Base-by-base conservation (phyloP, 495 filamentous ascomycete genomes). In the Aspergillus sclerotiicarbonarius region DNA sequence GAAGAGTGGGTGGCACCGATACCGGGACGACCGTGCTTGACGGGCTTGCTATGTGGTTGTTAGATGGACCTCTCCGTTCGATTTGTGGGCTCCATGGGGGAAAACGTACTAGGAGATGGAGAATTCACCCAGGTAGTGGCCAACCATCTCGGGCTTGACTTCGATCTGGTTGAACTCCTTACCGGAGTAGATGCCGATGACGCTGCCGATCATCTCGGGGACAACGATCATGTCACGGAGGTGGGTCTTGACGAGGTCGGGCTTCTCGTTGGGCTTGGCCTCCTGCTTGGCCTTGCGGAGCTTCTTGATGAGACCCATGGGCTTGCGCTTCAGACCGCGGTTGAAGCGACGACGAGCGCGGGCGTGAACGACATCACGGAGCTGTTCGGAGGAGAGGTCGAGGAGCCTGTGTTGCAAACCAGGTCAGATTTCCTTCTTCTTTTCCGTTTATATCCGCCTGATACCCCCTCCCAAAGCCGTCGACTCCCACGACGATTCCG, bases 151-250 rank as follows among this genome's bases (percentile, higher is more conserved):
- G 59, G 94, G 94, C 86, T 96, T 96, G 81, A 98, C 94, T 78
- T 98, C 94, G 67, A 98, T 91, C 84, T 96, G 92, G 85, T 98
- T 98, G 88, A 98, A 98, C 81, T 97, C 95, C 87, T 98, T 98
- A 76, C 94, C 94, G 60, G 90, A 94, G 87, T 98, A 98, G 83
- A 98, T 94, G 76, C 93, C 94, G 71, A 98, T 87, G 68, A 98
- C 94, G 76, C 82, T 87, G 62, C 94, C 94, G 75, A 98, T 98
- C 93, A 98, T 96, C 86, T 98, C 94, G 64, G 80, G 94, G 68
- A 98, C 94, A 70, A 98, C 86, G 72, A 98, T 97, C 94, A 98
- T 98, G 82, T 98, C 87, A 77, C 94, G 91, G 65, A 98, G 86
- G 79, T 98, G 94, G 48, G 94, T 98, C 87, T 96, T 96, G 83